These are phyloP conservation scores for Yamadazyma pseudoaaseri DNA, from an alignment of 1,139 yeast species.

Conservation along the genomic window DNA sequence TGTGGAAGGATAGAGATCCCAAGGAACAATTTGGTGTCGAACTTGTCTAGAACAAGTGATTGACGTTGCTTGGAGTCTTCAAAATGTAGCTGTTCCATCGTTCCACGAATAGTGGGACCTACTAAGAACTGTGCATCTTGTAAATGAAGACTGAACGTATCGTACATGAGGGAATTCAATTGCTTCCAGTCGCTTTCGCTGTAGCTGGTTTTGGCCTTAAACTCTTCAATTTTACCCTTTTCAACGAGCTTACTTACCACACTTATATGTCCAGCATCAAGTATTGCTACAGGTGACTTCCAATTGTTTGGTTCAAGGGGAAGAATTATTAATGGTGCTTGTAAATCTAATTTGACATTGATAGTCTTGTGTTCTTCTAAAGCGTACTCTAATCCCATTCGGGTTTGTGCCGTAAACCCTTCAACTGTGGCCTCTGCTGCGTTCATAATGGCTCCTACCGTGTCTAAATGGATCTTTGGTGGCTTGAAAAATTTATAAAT, in stretches of 20 bases:
- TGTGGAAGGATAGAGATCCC: slow-evolving; percentile 86
- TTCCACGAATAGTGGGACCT: slow-evolving; percentile 77
- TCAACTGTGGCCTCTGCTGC: slow-evolving; percentile 97
- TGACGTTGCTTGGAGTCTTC: slow-evolving; percentile 30
- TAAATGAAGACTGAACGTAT: slow-evolving; percentile 71
- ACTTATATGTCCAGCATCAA: slow-evolving; percentile 96
- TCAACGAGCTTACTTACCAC: slow-evolving; percentile 80
- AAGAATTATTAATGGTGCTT: slow-evolving; percentile 88
- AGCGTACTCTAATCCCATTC: slow-evolving; percentile 91
- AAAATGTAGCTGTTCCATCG: slow-evolving; percentile 66
- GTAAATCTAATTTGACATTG: slow-evolving; percentile 80
- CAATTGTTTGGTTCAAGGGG: slow-evolving; percentile 80
- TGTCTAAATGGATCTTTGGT: slow-evolving; percentile 81
- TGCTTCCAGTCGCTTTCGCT: slow-evolving; percentile 69
- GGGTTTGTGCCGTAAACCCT: slow-evolving; percentile 83
- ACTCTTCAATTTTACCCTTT: slow-evolving; percentile 63
- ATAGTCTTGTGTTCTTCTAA: slow-evolving; percentile 92
- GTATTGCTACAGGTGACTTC: slow-evolving; percentile 84
- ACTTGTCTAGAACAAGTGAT: slow-evolving; percentile 70
- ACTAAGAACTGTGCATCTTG: slow-evolving; percentile 88
- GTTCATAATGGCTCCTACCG: slow-evolving; percentile 86
- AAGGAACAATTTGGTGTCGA: slow-evolving; percentile 68
- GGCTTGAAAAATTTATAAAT: slow-evolving; percentile 78
- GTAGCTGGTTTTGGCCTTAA: slow-evolving; percentile 69
- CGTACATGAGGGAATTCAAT: slow-evolving; percentile 82